Base-by-base conservation (phyloP, 2,329 filamentous ascomycete genomes). In the Chaetomium globosum region DNA sequence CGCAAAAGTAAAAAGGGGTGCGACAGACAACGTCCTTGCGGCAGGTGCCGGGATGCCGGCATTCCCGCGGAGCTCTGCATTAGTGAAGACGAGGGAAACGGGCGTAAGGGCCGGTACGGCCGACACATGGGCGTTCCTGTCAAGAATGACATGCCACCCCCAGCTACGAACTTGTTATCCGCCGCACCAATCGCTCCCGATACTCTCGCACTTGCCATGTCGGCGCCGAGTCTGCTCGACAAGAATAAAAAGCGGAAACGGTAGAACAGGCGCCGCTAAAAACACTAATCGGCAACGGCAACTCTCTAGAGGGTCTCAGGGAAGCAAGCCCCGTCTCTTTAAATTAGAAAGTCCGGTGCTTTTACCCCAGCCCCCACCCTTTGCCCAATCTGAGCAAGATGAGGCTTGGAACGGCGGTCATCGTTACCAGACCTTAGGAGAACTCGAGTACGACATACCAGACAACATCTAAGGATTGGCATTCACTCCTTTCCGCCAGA, bases 1-100 rank as follows among this genome's bases (percentile, higher is more conserved):
- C 90, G 95, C 74, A 99, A 99, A 86, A 98, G 94, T 81, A 99
- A 99, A 84, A 99, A 99, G 80, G 95, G 95, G 13, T 99, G 95
- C 76, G 95, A 99, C 80, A 89, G 95, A 65, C 95, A 98, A 79
- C 89, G 95, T 48, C 95, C 95, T 31, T 99, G 95, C 75, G 92
- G 93, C 63, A 88, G 95, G 69, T 99, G 95, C 86, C 92, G 93
- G 77, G 95, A 99, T 79, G 95, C 95, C 52, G 95, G 95, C 23
- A 92, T 99, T 72, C 90, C 91, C 64, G 88, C 92, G 66, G 95
- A 98, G 71, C 92, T 94, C 69, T 99, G 95, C 78, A 87, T 99
- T 78, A 97, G 93, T 77, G 95, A 99, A 78, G 95, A 99, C 73
- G 95, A 99, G 79, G 93, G 93, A 69, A 98, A 98, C 77, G 95